A percentile compares a stretch with the other conserved stretches of the same genome.
These are phyloP conservation scores for Lactarius pseudohatsudake DNA, from an alignment of 768 basidiomycete species.

Conservation along the genomic window DNA sequence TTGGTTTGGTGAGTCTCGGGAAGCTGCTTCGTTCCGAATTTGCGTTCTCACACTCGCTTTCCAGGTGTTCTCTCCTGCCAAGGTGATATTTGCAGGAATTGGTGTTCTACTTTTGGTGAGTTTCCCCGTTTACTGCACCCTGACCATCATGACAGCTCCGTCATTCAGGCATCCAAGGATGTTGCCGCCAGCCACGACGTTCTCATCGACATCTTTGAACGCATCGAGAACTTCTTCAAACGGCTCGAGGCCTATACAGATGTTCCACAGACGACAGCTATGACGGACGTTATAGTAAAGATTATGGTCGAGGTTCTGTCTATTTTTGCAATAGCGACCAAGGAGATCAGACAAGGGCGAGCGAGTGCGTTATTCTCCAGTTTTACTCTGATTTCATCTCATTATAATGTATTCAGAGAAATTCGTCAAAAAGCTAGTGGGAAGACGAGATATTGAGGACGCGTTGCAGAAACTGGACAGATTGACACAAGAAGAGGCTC, in stretches of 20 bases:
- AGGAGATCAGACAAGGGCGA: not conserved
- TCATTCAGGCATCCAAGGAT: not conserved
- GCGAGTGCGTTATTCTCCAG: not conserved
- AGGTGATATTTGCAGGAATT: too few species aligned
- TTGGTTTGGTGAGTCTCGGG: not conserved
- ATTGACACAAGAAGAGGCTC: not conserved
- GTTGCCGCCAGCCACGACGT: not conserved
- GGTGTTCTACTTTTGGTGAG: constrained; percentile 3
- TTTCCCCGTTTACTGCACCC: accelerated
- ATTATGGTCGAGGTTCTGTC: constrained; percentile 3
- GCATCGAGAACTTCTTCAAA: not conserved
- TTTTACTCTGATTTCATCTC: not conserved
- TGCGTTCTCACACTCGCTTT: not conserved
- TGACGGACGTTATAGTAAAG: not conserved
- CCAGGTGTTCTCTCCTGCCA: not conserved
- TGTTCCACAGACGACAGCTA: not conserved
- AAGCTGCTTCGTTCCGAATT: not conserved
- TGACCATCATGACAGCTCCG: not conserved
- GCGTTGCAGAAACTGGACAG: too few species aligned
- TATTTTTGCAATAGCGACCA: not conserved
- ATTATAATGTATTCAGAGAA: not conserved
- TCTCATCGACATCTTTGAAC: not conserved
- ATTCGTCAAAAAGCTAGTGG: not conserved
- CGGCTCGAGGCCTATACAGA: not conserved
- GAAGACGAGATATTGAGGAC: not conserved